These are phyloP conservation scores for Rhododendron molle DNA, from an alignment of 148 eudicot species.

Conservation along the genomic window DNA sequence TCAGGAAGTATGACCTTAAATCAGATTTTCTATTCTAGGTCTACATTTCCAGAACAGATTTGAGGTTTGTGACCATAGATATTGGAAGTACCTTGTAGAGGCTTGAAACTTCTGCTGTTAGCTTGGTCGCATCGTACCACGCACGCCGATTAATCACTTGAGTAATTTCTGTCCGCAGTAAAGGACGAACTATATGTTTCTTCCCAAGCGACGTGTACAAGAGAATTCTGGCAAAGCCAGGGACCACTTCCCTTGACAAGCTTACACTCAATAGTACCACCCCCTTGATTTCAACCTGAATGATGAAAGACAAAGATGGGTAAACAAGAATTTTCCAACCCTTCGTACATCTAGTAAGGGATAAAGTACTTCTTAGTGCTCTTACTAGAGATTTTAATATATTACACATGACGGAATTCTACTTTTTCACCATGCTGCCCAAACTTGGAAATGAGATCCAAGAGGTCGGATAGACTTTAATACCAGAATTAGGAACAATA, in stretches of 20 bases:
- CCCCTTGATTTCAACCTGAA: constrained; percentile 70
- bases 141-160: constrained; percentile 95
- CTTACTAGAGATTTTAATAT: neutral
- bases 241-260: constrained; percentile 88
- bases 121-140: constrained; percentile 94
- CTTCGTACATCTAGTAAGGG: neutral
- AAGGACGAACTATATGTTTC: constrained; percentile 79
- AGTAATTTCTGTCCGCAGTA: constrained; percentile 88
- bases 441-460: neutral
- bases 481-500: neutral
- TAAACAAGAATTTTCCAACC: neutral
- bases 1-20: neutral
- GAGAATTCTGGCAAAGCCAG: constrained; percentile 88
- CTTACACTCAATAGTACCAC: constrained; percentile 69
- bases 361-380: neutral
- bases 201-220: constrained; percentile 87
- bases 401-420: neutral
- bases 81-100: constrained; percentile 66
- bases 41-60: neutral
- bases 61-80: neutral
- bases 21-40: neutral
- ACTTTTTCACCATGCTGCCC: neutral
- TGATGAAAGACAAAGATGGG: constrained; percentile 1
- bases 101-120: constrained; percentile 78
- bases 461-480: neutral